A percentile compares a stretch with the other conserved stretches of the same genome.
Evolutionary conservation across 129 eudicot genomes (phyloP).

Genomic region (Lactuca sativa): DNA sequence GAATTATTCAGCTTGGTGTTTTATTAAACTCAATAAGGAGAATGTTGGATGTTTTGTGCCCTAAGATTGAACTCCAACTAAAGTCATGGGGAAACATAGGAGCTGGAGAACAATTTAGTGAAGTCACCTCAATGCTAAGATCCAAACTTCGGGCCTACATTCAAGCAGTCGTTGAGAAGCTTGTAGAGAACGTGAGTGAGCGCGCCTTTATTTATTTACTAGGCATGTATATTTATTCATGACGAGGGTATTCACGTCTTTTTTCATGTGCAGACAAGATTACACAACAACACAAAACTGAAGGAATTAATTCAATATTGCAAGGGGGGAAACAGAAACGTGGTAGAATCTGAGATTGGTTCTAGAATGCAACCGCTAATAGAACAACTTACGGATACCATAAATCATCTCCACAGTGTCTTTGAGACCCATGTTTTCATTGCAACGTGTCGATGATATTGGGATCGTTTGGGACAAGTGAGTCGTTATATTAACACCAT

Average conservation of each 20-base stretch:
- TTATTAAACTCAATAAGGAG: slow-evolving; percentile 82
- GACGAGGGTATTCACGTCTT: neutral
- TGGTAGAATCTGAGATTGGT: slow-evolving; percentile 62
- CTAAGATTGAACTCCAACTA: slow-evolving; percentile 62
- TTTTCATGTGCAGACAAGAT: slow-evolving; percentile 52
- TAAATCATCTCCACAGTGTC: slow-evolving; percentile 62
- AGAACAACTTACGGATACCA: slow-evolving; percentile 64
- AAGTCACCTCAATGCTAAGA: slow-evolving; percentile 83
- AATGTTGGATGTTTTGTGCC: slow-evolving; percentile 73
- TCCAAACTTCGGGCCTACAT: slow-evolving; percentile 71
- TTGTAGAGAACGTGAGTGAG: slow-evolving; percentile 71
- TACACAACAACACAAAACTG: slow-evolving; percentile 64
- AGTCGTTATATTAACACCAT: neutral
- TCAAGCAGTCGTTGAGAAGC: slow-evolving; percentile 85
- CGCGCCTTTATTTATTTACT: no score
- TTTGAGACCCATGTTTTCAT: slow-evolving; percentile 70
- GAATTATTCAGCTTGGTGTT: slow-evolving; percentile 57
- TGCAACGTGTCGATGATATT: slow-evolving; percentile 72
- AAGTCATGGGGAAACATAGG: slow-evolving; percentile 72
- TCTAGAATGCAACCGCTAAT: slow-evolving; percentile 68
- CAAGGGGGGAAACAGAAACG: slow-evolving; percentile 36
- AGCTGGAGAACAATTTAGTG: slow-evolving; percentile 83
- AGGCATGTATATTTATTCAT: neutral
- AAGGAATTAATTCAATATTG: slow-evolving; percentile 82
- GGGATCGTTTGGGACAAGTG: slow-evolving; percentile 91